Evolutionary conservation across 176 grass and related monocot genomes (phyloP).

Genomic region (Zoysia pacifica): DNA sequence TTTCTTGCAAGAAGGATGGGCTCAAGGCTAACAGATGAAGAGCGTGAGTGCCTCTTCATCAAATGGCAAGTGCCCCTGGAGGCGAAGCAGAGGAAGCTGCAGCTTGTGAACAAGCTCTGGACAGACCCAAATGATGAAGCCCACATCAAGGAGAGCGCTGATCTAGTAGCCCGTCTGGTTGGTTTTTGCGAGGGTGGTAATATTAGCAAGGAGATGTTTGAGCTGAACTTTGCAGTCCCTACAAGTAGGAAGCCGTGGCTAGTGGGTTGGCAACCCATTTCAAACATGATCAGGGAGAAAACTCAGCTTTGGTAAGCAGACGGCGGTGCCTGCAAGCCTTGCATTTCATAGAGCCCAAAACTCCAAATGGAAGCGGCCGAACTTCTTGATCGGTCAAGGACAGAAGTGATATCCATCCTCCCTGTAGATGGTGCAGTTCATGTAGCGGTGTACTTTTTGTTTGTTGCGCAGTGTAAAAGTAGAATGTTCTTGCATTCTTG

Average conservation of each 20-base stretch:
- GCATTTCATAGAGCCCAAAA: too few relatives aligned
- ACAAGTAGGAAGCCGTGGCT: slow-evolving; percentile 79
- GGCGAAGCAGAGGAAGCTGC: slow-evolving; percentile 86
- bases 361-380: slow-evolving; percentile 3
- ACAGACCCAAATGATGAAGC: slow-evolving; percentile 55
- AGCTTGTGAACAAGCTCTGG: slow-evolving; percentile 86
- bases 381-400: slow-evolving; percentile 30
- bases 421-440: not conserved
- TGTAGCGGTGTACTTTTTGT: not conserved
- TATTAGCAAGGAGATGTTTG: slow-evolving; percentile 96
- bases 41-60: slow-evolving; percentile 67
- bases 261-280: slow-evolving; percentile 90
- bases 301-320: slow-evolving; percentile 42
- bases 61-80: slow-evolving; percentile 83
- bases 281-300: slow-evolving; percentile 67
- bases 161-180: slow-evolving; percentile 86
- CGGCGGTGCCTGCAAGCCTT: not conserved
- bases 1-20: slow-evolving; percentile 76
- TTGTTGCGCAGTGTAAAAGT: not conserved
- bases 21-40: slow-evolving; percentile 78
- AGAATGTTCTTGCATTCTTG: slow-evolving; percentile 29
- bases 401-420: slow-evolving; percentile 12
- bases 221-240: slow-evolving; percentile 78
- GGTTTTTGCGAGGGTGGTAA: slow-evolving; percentile 92
- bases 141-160: slow-evolving; percentile 75